Evolutionary conservation across 164 flowering plant species (phyloP).

Genomic region (Taxillus chinensis): DNA sequence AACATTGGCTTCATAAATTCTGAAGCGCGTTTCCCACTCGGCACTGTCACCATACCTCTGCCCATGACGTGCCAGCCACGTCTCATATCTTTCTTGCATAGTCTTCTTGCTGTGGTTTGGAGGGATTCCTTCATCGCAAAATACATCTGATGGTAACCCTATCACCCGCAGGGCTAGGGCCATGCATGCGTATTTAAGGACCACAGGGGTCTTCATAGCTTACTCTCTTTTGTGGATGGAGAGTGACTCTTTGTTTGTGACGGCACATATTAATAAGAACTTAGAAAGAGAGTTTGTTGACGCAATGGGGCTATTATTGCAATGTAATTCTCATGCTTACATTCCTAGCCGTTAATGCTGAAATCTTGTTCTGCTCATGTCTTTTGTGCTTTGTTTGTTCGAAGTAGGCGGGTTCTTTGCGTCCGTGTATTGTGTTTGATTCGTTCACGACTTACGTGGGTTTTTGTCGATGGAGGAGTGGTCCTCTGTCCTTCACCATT

Average conservation of each 20-base stretch:
- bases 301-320: not conserved
- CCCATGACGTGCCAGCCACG: slow-evolving; percentile 29
- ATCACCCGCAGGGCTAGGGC: slow-evolving; percentile 5
- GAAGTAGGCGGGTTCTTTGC: not conserved
- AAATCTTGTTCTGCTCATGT: slow-evolving; percentile 9
- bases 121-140: not conserved
- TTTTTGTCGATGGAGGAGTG: too few relatives aligned
- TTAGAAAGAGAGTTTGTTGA: not conserved
- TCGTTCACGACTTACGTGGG: not conserved
- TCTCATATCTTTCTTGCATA: slow-evolving; percentile 32
- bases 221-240: not conserved
- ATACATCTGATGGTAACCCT: slow-evolving; percentile 9
- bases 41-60: slow-evolving; percentile 15
- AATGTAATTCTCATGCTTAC: not conserved
- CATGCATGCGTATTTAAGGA: slow-evolving; percentile 6
- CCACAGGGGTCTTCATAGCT: slow-evolving; percentile 8
- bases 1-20: slow-evolving; percentile 8
- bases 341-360: not conserved
- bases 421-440: not conserved
- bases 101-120: not conserved
- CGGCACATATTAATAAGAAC: not conserved
- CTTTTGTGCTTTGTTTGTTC: slow-evolving; percentile 5
- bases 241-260: not conserved
- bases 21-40: slow-evolving; percentile 36
- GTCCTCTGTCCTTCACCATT: too few relatives aligned